Evolutionary conservation across 352 stramenopile species (phyloP).

Genomic region (Phytophthora citrophthora): DNA sequence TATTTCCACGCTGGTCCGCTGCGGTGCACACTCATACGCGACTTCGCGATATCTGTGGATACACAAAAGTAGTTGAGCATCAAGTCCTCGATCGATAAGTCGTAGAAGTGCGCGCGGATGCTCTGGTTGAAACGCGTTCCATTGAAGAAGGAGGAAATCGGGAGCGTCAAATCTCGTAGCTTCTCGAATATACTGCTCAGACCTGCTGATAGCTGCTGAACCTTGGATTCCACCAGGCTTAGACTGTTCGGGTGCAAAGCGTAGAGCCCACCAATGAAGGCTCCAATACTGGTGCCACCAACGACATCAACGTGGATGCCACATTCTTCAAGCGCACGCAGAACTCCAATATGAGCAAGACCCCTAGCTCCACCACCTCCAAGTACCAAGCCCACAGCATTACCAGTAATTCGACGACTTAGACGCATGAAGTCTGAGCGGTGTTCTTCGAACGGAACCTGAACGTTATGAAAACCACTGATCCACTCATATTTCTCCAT

Average conservation of each 20-base stretch:
- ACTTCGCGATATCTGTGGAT: conserved; percentile 92
- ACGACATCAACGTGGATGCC: conserved; percentile 94
- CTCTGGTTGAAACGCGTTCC: conserved; percentile 83
- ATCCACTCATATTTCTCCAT: conserved; percentile 91
- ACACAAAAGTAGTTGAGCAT: conserved; percentile 95
- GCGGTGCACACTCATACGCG: conserved; percentile 85
- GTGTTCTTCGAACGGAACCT: conserved; percentile 80
- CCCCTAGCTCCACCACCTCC: conserved; percentile 93
- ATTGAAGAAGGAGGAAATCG: conserved; percentile 91
- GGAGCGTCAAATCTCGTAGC: conserved; percentile 86
- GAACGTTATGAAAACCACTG: conserved; percentile 86
- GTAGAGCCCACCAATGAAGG: conserved; percentile 87
- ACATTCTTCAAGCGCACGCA: conserved; percentile 92
- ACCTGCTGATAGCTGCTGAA: conserved; percentile 56
- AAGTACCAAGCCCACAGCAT: conserved; percentile 93
- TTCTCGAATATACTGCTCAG: conserved; percentile 82
- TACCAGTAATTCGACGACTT: conserved; percentile 91
- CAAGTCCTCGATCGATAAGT: conserved; percentile 88
- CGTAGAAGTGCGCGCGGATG: conserved; percentile 76
- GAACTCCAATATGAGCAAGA: conserved; percentile 94
- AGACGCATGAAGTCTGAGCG: conserved; percentile 84
- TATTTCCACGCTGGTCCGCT: conserved; percentile 91
- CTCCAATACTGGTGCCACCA: conserved; percentile 91
- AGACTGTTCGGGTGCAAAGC: conserved; percentile 79
- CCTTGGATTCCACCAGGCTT: conserved; percentile 60